Percentiles rank a stretch among this genome's conserved stretches.
phyloP scores from a whole-genome alignment of 2,329 filamentous ascomycete species.

The Verticillium tricorpus region DNA sequence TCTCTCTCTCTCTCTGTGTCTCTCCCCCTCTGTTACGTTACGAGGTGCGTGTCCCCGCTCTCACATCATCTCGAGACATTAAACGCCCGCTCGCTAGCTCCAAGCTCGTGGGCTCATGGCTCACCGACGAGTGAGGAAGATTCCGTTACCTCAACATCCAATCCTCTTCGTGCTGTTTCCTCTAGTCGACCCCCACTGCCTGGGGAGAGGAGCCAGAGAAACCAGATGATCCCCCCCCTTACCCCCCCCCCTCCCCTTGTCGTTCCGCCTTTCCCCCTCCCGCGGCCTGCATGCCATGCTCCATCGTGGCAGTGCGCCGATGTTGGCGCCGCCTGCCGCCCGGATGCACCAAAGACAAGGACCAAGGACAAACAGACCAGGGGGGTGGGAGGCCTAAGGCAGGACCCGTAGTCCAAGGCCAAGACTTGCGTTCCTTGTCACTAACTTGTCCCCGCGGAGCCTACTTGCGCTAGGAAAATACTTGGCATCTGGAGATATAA shows the following conservation, averaged over 20 bases:
- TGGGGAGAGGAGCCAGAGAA: not conserved
- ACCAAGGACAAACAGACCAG: not conserved
- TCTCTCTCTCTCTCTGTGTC: not conserved
- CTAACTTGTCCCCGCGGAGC: conserved; percentile 10
- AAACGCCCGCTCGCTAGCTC: not conserved
- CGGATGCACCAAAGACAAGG: not conserved
- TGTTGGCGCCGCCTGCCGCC: too few species aligned
- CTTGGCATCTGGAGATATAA: conserved; percentile 11
- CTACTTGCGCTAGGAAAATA: conserved; percentile 11
- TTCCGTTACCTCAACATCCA: not conserved
- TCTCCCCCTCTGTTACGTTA: not conserved
- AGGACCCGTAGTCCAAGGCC: conserved; percentile 2
- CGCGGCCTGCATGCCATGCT: not conserved
- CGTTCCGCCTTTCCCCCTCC: not conserved
- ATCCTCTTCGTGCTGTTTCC: not conserved
- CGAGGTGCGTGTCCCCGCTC: not conserved
- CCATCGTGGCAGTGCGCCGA: conserved; percentile 3
- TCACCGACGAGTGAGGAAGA: not conserved
- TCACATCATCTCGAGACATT: not conserved
- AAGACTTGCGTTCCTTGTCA: conserved; percentile 14
- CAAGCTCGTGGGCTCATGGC: not conserved
- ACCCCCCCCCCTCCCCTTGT: too few species aligned
- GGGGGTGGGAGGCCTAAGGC: not conserved
- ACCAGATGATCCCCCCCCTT: too few species aligned
- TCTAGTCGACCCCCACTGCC: not conserved